phyloP scores from a whole-genome alignment of 768 basidiomycete species.

The Lactarius pseudohatsudake region DNA sequence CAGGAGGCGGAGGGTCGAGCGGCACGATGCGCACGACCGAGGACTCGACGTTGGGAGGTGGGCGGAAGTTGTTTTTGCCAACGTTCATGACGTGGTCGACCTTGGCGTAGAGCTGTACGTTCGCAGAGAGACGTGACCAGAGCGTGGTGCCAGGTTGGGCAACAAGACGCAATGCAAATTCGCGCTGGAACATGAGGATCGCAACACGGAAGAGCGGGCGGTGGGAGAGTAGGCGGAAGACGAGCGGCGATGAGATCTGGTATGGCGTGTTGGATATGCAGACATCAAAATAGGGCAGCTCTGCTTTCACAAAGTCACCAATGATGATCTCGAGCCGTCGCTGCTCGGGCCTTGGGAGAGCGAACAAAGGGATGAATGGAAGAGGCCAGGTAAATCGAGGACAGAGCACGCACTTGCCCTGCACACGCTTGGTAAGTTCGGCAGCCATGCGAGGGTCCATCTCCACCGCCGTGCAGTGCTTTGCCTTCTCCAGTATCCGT shows the following conservation, averaged over 20 bases:
- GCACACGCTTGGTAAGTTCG: conserved; percentile 89
- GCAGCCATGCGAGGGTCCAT: conserved; percentile 82
- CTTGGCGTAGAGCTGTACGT: conserved; percentile 96
- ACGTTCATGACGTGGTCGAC: conserved; percentile 97
- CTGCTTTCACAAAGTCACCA: conserved; percentile 98
- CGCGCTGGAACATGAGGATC: conserved; percentile 99
- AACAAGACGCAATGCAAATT: conserved; percentile 91
- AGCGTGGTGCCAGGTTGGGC: conserved; percentile 79
- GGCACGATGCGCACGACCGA: conserved; percentile 90
- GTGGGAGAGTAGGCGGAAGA: conserved; percentile 95
- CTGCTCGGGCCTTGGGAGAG: conserved; percentile 65
- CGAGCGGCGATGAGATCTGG: conserved; percentile 96
- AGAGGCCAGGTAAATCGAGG: not conserved
- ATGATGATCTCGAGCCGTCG: conserved; percentile 93
- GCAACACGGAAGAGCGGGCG: conserved; percentile 51
- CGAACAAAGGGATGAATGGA: not conserved
- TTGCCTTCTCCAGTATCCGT: conserved; percentile 88
- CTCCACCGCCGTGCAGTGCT: conserved; percentile 91
- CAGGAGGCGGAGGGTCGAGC: conserved; percentile 90
- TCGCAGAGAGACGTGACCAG: conserved; percentile 94
- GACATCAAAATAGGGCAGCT: conserved; percentile 96
- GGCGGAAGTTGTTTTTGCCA: conserved; percentile 94
- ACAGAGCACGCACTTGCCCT: conserved; percentile 82
- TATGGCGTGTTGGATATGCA: conserved; percentile 99
- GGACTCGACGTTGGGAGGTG: conserved; percentile 87